These are phyloP conservation scores for Vitis amurensis DNA, from an alignment of 164 flowering plant genomes.

Conservation along the genomic window DNA sequence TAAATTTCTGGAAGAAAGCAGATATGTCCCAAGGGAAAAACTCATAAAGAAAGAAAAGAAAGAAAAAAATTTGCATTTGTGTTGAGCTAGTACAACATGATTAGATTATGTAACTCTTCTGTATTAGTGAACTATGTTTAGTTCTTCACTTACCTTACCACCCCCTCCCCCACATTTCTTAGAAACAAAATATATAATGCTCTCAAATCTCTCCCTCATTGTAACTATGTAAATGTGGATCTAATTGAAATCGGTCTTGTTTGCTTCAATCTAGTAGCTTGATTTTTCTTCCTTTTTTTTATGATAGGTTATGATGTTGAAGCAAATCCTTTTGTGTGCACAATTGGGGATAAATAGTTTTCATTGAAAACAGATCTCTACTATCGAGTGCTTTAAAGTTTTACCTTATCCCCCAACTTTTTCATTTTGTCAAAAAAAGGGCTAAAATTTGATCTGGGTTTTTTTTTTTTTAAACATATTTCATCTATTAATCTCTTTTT, in stretches of 20 bases:
- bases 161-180: background rate
- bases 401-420: constrained; percentile 8
- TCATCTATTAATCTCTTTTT: no score
- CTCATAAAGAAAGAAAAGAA: no score
- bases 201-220: constrained; percentile 4
- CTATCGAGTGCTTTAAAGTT: constrained; percentile 6
- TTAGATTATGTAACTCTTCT: constrained; percentile 20
- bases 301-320: background rate
- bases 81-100: constrained; percentile 13
- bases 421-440: constrained; percentile 24
- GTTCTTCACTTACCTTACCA: constrained; percentile 1
- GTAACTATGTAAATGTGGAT: constrained; percentile 24
- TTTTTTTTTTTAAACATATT: no score
- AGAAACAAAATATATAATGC: constrained; percentile 19
- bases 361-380: no score
- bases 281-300: background rate
- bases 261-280: constrained; percentile 1
- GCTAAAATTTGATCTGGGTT: no score
- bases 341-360: no score
- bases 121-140: constrained; percentile 14
- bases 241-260: constrained; percentile 22
- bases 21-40: background rate
- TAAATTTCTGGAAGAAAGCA: no score
- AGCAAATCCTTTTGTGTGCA: no score
- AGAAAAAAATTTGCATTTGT: background rate